Conservation (phyloP, 192 early-diverging fungal genomes). For the Coemansia sp. region DNA sequence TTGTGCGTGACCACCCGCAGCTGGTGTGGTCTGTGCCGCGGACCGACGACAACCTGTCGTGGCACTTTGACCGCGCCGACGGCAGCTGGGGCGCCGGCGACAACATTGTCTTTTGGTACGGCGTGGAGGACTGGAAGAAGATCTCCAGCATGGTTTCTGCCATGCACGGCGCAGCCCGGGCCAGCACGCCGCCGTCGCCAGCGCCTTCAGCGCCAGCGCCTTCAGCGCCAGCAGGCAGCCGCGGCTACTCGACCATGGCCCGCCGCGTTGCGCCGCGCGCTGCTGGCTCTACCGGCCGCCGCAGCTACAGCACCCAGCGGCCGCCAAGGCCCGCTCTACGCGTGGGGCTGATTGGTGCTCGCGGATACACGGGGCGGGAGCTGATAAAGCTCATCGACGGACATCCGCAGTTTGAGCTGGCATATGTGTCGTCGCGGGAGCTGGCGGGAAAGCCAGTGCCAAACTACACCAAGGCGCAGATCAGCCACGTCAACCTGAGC, state of each 20-base stretch:
- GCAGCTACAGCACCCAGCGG: slow-evolving; percentile 62
- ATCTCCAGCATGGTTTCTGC: slow-evolving; percentile 65
- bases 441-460: slow-evolving; percentile 82
- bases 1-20: slow-evolving; percentile 76
- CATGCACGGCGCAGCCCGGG: neutral
- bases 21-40: slow-evolving; percentile 83
- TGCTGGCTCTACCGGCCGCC: slow-evolving; percentile 46
- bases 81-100: slow-evolving; percentile 67
- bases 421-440: slow-evolving; percentile 92
- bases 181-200: no score
- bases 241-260: slow-evolving; percentile 60
- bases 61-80: slow-evolving; percentile 95
- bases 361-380: slow-evolving; percentile 95
- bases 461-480: slow-evolving; percentile 64
- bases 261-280: slow-evolving; percentile 1
- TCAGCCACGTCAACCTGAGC: slow-evolving; percentile 78
- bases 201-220: slow-evolving; percentile 6
- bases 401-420: slow-evolving; percentile 83
- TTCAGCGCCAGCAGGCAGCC: slow-evolving; percentile 43
- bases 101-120: slow-evolving; percentile 92
- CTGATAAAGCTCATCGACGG: slow-evolving; percentile 84
- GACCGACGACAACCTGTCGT: slow-evolving; percentile 76
- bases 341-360: slow-evolving; percentile 94
- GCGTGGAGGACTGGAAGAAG: slow-evolving; percentile 77
- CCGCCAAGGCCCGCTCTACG: slow-evolving; percentile 23